Conservation (phyloP, 768 basidiomycete genomes). For the Trametes punicea region DNA sequence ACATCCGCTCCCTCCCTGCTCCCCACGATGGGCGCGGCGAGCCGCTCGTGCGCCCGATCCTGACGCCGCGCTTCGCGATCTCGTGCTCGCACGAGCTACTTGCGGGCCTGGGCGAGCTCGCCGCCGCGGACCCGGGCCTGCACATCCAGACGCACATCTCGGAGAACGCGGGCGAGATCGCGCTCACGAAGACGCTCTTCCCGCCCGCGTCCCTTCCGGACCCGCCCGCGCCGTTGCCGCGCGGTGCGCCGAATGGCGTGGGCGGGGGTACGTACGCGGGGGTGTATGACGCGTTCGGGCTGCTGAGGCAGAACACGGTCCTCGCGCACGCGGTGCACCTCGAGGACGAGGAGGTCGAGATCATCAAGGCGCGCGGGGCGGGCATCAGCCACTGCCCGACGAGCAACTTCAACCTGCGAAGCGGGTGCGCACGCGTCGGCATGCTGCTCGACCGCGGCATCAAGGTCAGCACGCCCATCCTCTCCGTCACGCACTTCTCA, state of each 20-base stretch:
- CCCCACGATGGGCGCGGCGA: slow-evolving; percentile 12
- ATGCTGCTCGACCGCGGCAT: slow-evolving; percentile 78
- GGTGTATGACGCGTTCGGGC: slow-evolving; percentile 76
- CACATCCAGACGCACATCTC: slow-evolving; percentile 91
- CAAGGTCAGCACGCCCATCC: slow-evolving; percentile 51
- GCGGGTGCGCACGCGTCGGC: slow-evolving; percentile 80
- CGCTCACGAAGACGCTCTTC: slow-evolving; percentile 63
- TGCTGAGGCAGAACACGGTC: slow-evolving; percentile 78
- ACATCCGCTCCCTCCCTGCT: slow-evolving; percentile 59
- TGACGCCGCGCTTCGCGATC: slow-evolving; percentile 97
- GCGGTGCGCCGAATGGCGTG: not conserved
- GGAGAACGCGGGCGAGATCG: slow-evolving; percentile 77
- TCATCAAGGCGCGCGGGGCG: slow-evolving; percentile 61
- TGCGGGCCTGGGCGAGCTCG: slow-evolving; percentile 55
- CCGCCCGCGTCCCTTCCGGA: slow-evolving; percentile 32
- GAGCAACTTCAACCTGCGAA: slow-evolving; percentile 88
- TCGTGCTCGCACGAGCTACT: slow-evolving; percentile 78
- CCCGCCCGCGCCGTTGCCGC: not conserved
- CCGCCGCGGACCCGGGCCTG: slow-evolving; percentile 53
- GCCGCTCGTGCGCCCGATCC: slow-evolving; percentile 76
- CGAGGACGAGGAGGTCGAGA: slow-evolving; percentile 62
- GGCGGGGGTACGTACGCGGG: slow-evolving; percentile 56
- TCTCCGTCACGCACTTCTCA: not conserved
- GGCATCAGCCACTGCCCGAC: slow-evolving; percentile 93
- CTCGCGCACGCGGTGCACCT: slow-evolving; percentile 88